These are phyloP conservation scores for Euphrasia confusa DNA, from an alignment of 257 asterid species.

Conservation along the genomic window DNA sequence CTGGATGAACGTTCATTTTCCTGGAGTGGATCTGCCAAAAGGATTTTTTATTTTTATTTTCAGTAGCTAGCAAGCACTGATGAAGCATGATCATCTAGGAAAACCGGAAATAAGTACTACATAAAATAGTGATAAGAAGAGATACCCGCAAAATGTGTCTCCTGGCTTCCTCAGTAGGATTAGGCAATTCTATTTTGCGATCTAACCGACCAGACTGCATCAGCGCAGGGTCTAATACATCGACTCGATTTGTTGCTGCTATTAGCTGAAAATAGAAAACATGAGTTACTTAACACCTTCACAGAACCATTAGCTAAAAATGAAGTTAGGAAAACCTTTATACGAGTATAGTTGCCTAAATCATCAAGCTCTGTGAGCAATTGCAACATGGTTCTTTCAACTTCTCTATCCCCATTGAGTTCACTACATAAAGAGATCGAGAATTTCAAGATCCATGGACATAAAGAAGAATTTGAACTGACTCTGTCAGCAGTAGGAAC, in stretches of 20 bases:
- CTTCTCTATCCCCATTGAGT: constrained; percentile 4
- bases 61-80: background rate
- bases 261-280: constrained; percentile 54
- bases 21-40: constrained; percentile 78
- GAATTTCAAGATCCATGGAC: background rate
- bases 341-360: background rate
- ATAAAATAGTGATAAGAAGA: background rate
- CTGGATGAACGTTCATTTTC: constrained; percentile 94
- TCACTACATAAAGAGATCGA: background rate
- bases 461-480: too few relatives aligned
- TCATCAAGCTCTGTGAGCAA: background rate
- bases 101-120: background rate
- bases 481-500: background rate
- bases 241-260: constrained; percentile 96
- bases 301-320: background rate
- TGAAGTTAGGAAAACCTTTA: background rate
- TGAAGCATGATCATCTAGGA: background rate
- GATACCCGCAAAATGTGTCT: constrained; percentile 72
- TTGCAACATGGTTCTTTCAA: background rate
- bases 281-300: constrained; percentile 1
- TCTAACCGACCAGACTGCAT: constrained; percentile 94
- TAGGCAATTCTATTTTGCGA: constrained; percentile 97
- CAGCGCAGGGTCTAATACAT: constrained; percentile 90
- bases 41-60: background rate
- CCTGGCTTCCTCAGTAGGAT: constrained; percentile 90